Evolutionary conservation across 805 yeast species (phyloP), one percentile per base, ranked within the genome.

Genomic region (Soucietia sequanensis): DNA sequence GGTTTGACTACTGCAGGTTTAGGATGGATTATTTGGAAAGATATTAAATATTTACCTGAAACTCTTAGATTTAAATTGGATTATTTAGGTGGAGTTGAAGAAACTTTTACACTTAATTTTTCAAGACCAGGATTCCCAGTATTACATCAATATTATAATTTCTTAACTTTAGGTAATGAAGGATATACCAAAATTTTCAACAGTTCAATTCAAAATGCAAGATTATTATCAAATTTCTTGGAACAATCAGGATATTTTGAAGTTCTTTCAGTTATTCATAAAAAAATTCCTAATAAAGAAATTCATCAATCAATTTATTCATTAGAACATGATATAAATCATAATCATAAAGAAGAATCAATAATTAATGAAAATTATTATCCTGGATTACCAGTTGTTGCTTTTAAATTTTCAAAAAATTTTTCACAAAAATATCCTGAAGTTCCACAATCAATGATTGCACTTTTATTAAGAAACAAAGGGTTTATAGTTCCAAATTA

Each of bases 81-180:
- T 55, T 89, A 89, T 59, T 70, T 89, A 26, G 97, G 97, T 22
- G 95, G 95, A 15, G 72, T 81, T 5, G 96, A 89, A 60, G 91
- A 84, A 59, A 82, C 93, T 17, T 90, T 79, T 67, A 86, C 81
- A 24, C 72, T 89, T 57, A 89, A 89, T 65, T 89, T 89, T 62
- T 85, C 95, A 6, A 79, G 96, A 56, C 93, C 97, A 6, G 96
- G 96, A 1, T 85, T 78, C 75, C 95, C 90, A 39, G 90, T 90
- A 21, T 70, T 89, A 42, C 88, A 83, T 53, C 96, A 89, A 63
- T 90, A 89, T 69, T 88, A 66, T 70, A 84, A 84, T 58, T 80
- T 89, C 48, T 62, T 89, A 47, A 68, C 77, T 26, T 66, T 80
- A 23, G 97, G 96, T 6, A 61, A 57, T 40, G 71, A 72, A 22